Conservation (phyloP, 2,329 filamentous ascomycete species). For the Kalaharituber pfeilii region DNA sequence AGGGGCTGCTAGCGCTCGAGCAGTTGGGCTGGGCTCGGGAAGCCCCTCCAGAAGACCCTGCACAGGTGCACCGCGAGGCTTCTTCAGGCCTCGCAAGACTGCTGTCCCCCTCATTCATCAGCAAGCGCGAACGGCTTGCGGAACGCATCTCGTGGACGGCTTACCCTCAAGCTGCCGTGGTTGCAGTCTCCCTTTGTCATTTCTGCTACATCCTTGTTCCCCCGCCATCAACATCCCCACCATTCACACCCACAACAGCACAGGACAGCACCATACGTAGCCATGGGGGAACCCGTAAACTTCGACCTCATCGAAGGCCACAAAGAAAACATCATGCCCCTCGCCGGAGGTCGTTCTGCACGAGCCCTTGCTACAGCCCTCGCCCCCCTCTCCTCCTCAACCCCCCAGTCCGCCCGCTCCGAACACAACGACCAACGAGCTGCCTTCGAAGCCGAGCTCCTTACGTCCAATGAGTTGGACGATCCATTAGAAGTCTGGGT, state of each 20-base stretch:
- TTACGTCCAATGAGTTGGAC: slow-evolving; percentile 69
- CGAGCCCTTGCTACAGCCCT: slow-evolving; percentile 72
- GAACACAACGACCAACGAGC: slow-evolving; percentile 30
- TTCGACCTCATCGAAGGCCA: neutral
- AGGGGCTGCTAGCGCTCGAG: no score
- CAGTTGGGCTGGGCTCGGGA: no score
- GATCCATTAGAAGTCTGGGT: slow-evolving; percentile 93
- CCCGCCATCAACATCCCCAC: neutral
- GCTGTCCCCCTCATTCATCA: no score
- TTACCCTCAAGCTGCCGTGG: no score
- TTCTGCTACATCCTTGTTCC: no score
- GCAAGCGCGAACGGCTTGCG: no score
- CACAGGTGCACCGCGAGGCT: no score
- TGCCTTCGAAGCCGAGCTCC: slow-evolving; percentile 49
- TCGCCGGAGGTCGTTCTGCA: slow-evolving; percentile 76
- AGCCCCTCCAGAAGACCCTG: no score
- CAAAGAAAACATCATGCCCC: slow-evolving; percentile 93
- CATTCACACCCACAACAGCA: neutral
- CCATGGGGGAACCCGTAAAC: slow-evolving; percentile 38
- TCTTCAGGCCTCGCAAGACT: no score
- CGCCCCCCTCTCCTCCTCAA: slow-evolving; percentile 56
- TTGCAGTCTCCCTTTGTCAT: no score
- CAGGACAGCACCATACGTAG: neutral
- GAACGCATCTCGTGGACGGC: no score
- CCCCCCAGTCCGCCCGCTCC: slow-evolving; percentile 62